phyloP scores from a whole-genome alignment of 345 rosid species.

The Salix koriyanagi region DNA sequence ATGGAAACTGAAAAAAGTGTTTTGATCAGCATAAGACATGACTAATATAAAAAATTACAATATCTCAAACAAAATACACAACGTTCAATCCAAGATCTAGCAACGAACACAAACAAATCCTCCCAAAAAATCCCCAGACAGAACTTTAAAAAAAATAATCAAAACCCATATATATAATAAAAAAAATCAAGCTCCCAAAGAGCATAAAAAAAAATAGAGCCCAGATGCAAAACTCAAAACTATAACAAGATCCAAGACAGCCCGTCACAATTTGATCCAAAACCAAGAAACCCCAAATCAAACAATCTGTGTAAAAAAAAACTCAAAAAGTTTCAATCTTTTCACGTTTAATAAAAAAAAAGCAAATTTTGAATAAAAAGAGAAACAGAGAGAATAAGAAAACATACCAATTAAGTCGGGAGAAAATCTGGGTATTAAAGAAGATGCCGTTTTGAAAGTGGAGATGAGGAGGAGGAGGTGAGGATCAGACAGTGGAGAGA shows the following conservation, averaged over 20 bases:
- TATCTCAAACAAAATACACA: background rate
- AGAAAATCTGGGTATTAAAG: background rate
- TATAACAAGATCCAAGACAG: constrained; percentile 10
- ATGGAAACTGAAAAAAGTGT: background rate
- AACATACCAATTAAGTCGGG: constrained; percentile 21
- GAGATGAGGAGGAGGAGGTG: background rate
- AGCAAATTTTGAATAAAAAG: background rate
- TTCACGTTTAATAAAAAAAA: background rate
- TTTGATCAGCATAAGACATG: background rate
- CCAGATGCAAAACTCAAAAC: constrained; percentile 3
- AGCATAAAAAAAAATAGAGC: background rate
- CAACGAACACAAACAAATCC: background rate
- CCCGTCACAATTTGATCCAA: constrained; percentile 24
- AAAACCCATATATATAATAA: background rate
- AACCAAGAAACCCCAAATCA: background rate
- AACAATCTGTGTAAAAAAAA: background rate
- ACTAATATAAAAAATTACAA: background rate
- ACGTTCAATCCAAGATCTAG: constrained; percentile 8
- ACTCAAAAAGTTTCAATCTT: background rate
- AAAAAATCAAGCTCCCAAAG: background rate
- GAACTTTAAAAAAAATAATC: background rate
- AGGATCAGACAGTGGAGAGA: constrained; percentile 13
- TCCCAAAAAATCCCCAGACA: background rate
- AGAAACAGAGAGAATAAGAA: background rate
- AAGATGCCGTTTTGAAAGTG: background rate